Base-by-base conservation (phyloP, 495 filamentous ascomycete genomes). In the Hypoxylon lenormandii region DNA sequence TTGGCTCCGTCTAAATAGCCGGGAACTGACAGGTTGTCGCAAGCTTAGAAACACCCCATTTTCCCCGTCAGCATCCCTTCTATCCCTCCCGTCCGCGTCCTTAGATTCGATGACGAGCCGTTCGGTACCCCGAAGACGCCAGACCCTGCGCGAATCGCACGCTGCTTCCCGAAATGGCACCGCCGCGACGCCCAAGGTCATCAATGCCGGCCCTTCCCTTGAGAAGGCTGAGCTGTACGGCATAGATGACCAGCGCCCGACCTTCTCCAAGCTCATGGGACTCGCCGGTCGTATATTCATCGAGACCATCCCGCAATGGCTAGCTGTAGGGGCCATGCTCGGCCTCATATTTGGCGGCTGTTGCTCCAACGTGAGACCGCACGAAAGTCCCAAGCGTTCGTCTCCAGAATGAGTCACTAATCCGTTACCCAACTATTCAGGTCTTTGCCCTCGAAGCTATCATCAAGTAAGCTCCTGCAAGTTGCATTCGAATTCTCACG, bases 371-470 rank as follows among this genome's bases (percentile, higher is more conserved):
- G 95, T 98, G 77, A 79, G 74, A 59, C 54, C 13, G 48, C 60
- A 56, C 58, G 85, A 82, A 26, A 26, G 28, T 18, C 38, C 53
- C 50, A 38, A 48, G 43, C 42, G 12, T 48, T 5, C 33, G 30
- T 37, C 5, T 12, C 36, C 23, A 36, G 51, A 30, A 64, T 23
- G 45, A 33, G 53, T 38, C 46, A 61, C 71, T 61, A 71, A 59
- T 48, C 43, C 53, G 54, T 58, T 58, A 70, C 74, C 58, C 75
- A 57, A 69, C 47, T 56, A 22, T 60, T 60, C 65, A 93, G 91
- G 91, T 93, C 26, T 98, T 96, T 80, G 91, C 94, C 6, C 87
- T 99, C 40, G 95, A 99, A 77, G 92, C 92, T 18, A 96, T 98
- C 72, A 88, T 98, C 73, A 96, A 97, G 92, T 96, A 81, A 83